Evolutionary conservation across 345 rosid species (phyloP), one percentile per base, ranked within the genome.

Genomic region (Citrus unshiu): DNA sequence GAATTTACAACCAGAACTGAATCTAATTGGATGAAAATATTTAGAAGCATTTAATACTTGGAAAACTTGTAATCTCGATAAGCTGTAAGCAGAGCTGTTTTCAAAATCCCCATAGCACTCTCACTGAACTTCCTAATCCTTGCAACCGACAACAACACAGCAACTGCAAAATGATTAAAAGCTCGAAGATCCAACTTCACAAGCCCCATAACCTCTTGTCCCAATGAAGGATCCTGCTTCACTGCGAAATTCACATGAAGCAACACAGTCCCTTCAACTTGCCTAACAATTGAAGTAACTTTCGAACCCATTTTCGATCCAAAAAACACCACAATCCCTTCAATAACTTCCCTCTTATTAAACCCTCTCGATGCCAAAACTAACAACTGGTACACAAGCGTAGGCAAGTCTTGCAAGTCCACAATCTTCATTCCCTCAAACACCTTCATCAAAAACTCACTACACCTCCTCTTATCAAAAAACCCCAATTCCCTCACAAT

Each of bases 161-260:
- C 89, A 46, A 91, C 83, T 0, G 91, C 78, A 67, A 94, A 94
- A 88, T 89, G 92, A 85, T 91, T 92, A 76, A 94, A 83, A 39
- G 89, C 89, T 34, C 86, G 82, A 60, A 84, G 69, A 79, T 89
- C 88, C 40, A 87, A 84, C 82, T 91, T 94, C 68, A 94, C 83
- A 22, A 94, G 82, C 68, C 88, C 85, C 66, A 92, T 80, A 78
- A 92, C 90, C 90, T 89, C 97, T 81, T 88, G 88, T 72, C 89
- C 95, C 67, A 94, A 34, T 8, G 98, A 88, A 80, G 94, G 91
- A 85, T 92, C 98, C 89, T 94, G 98, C 90, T 93, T 93, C 85
- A 92, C 97, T 0, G 98, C 91, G 2, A 93, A 93, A 88, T 93
- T 93, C 57, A 93, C 77, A 82, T 92, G 98, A 84, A 94, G 97